Base-by-base conservation (phyloP, 257 asterid species). In the Haberlea rhodopensis region DNA sequence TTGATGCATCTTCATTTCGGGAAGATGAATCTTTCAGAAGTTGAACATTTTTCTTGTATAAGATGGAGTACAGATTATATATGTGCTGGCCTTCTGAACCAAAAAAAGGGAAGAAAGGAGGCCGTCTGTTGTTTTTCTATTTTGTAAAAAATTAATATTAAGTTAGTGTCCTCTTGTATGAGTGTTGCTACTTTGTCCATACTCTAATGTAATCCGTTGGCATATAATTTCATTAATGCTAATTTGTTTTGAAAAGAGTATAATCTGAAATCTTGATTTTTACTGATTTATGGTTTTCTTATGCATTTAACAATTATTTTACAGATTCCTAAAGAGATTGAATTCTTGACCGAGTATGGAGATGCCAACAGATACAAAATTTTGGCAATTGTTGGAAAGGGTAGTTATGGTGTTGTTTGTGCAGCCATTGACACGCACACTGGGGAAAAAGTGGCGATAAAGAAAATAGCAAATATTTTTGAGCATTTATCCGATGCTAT, bases 401-500 rank as follows among this genome's bases (percentile, higher is more conserved):
- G 98, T 67, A 91, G 98, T 77, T 91, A 91, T 22, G 98, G 98
- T 11, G 95, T 91, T 11, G 98, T 91, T 56, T 89, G 96, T 85
- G 89, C 98, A 28, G 98, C 98, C 11, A 89, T 80, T 66, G 98
- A 91, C 72, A 82, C 95, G 18, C 98, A 82, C 77, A 75, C 84
- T 4, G 89, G 96, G 19, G 96, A 87, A 73, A 91, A 91, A 73
- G 98, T 91, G 57, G 98, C 98, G 57, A 91, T 91, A 20, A 91
- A 91, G 70, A 91, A 91, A 80, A 91, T 91, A 81, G 89, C 89
- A 57, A 96, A 91, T 54, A 89, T 91, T 61, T 91, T 91, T 29
- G 98, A 91, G 64, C 98, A 91, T 48, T 90, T 91, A 66, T 89
- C 98, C 2, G 98, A 91, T 82, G 98, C 98, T 65, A 91, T 96